Conservation (phyloP, 257 asterid genomes). For the Solanum chiquidenum region DNA sequence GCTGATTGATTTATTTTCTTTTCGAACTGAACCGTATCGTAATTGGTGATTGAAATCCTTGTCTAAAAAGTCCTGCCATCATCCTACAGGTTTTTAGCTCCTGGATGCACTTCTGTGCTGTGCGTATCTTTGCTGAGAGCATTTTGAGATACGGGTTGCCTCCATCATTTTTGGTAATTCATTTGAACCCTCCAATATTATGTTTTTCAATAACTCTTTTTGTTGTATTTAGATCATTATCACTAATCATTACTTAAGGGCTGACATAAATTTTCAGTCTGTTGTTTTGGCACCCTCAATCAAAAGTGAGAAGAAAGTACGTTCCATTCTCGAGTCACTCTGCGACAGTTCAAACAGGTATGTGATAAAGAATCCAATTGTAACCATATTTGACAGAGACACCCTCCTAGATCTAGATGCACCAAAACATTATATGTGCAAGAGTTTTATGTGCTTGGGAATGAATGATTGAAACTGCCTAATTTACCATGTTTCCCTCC, state of each 20-base stretch:
- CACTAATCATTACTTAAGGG: neutral
- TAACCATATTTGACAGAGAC: neutral
- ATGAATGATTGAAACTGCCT: neutral
- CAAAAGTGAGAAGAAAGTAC: slow-evolving; percentile 87
- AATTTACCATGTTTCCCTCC: neutral
- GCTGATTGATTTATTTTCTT: neutral
- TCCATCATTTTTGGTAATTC: slow-evolving; percentile 52
- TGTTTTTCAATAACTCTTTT: neutral
- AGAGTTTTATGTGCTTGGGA: neutral
- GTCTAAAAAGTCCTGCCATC: neutral
- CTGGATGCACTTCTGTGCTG: slow-evolving; percentile 97
- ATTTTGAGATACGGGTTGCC: slow-evolving; percentile 84
- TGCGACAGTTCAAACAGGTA: slow-evolving; percentile 72
- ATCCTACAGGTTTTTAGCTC: slow-evolving; percentile 74
- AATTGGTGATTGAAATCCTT: neutral
- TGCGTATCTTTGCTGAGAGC: slow-evolving; percentile 79
- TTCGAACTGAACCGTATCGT: neutral
- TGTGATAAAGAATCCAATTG: neutral
- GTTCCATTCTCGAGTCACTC: slow-evolving; percentile 67
- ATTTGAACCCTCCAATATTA: neutral
- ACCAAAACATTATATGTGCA: neutral
- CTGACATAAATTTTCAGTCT: slow-evolving; percentile 38
- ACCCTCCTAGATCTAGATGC: neutral
- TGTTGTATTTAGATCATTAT: neutral
- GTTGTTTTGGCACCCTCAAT: slow-evolving; percentile 67